These are phyloP conservation scores for Tubosaeta sp. DNA, from an alignment of 768 basidiomycete species.

Conservation along the genomic window DNA sequence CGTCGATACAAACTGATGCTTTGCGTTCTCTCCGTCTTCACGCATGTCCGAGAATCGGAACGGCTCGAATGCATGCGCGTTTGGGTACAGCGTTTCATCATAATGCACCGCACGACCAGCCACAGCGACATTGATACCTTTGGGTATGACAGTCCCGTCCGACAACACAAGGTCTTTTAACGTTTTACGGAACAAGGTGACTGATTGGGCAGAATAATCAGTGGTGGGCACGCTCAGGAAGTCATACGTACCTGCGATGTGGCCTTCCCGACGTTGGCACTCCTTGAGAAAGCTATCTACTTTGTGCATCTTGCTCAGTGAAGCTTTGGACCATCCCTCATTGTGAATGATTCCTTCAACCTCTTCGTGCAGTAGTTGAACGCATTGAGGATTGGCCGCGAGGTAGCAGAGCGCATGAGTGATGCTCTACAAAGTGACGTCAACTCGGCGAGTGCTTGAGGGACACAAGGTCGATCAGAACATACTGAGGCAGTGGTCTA, in stretches of 20 bases:
- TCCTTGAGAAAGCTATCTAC: slow-evolving; percentile 1
- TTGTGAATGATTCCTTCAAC: background rate
- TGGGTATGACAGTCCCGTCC: background rate
- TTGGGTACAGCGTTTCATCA: background rate
- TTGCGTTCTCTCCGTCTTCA: slow-evolving; percentile 1
- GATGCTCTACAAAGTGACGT: background rate
- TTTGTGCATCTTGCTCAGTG: background rate
- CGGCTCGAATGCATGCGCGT: background rate
- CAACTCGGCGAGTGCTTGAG: background rate
- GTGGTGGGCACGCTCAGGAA: background rate
- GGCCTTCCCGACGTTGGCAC: background rate
- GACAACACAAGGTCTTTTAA: background rate
- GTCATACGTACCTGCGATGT: background rate
- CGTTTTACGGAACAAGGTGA: background rate
- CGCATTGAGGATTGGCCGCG: background rate
- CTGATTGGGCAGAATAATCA: background rate
- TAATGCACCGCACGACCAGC: too few species aligned
- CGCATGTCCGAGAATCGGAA: background rate
- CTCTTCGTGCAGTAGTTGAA: background rate
- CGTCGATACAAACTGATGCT: slow-evolving; percentile 34
- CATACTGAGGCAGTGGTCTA: background rate
- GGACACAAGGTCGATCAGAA: background rate
- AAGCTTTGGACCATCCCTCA: background rate
- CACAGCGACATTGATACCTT: background rate
- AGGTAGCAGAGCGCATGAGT: background rate